Conservation (phyloP, 2,329 filamentous ascomycete species). For the Elsinoe fawcettii region DNA sequence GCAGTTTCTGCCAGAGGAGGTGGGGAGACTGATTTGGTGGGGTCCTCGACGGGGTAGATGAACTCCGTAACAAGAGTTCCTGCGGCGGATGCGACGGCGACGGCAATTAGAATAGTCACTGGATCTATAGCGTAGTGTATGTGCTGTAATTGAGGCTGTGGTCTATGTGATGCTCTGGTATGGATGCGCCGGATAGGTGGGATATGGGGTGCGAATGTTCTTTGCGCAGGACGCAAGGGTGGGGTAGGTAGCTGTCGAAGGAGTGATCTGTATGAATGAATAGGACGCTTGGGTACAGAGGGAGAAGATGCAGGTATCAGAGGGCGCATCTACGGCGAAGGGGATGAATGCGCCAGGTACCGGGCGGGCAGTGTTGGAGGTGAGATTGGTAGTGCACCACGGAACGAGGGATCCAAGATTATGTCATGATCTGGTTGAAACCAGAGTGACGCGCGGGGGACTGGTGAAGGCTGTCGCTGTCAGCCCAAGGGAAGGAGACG, state of each 20-base stretch:
- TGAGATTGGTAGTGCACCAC: not conserved
- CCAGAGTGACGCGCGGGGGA: not conserved
- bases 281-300: conserved; percentile 2
- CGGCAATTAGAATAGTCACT: conserved; percentile 24
- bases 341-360: conserved; percentile 5
- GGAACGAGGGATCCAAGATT: conserved; percentile 8
- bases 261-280: not conserved
- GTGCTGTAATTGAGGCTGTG: not conserved
- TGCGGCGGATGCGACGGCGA: conserved; percentile 29
- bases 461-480: not conserved
- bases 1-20: not conserved
- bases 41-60: conserved; percentile 12
- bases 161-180: not conserved
- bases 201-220: not conserved
- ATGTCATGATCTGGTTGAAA: conserved; percentile 14
- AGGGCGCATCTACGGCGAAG: conserved; percentile 5
- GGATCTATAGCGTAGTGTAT: conserved; percentile 6
- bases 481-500: not conserved
- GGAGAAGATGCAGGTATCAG: not conserved
- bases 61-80: conserved; percentile 23
- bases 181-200: not conserved
- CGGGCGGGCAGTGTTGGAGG: not conserved
- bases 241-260: not conserved
- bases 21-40: conserved; percentile 3
- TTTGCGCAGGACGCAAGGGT: not conserved